These are phyloP conservation scores for Cordyceps cicadae DNA, from an alignment of 2,329 filamentous ascomycete genomes.

Conservation along the genomic window DNA sequence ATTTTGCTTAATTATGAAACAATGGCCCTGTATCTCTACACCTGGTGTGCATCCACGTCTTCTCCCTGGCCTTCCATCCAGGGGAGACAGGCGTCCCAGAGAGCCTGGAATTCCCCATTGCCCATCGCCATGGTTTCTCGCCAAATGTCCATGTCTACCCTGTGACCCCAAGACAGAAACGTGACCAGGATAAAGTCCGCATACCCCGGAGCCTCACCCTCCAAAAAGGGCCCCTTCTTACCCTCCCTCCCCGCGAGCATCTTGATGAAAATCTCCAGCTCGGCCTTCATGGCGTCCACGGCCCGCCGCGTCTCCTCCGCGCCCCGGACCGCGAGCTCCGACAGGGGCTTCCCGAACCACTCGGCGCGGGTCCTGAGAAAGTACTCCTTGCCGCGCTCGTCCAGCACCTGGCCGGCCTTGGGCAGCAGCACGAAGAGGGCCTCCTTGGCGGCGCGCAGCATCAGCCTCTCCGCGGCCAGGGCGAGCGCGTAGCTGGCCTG, in stretches of 20 bases:
- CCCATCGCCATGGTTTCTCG: not conserved
- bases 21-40: not conserved
- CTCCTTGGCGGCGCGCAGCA: not conserved
- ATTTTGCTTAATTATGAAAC: not conserved
- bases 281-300: not conserved
- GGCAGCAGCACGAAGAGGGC: not conserved
- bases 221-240: not conserved
- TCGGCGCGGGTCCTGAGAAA: not conserved
- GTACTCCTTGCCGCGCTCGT: not conserved
- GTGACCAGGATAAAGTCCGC: not conserved
- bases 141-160: not conserved
- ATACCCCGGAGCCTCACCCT: not conserved
- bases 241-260: not conserved
- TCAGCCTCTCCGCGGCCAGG: not conserved
- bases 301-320: not conserved
- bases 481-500: not conserved
- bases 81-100: not conserved
- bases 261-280: not conserved
- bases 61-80: not conserved
- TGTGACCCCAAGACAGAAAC: not conserved
- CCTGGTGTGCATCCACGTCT: not conserved
- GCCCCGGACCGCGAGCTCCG: not conserved
- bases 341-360: not conserved
- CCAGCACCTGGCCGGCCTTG: not conserved
- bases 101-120: not conserved